phyloP scores from a whole-genome alignment of 1,284 basidiomycete species.

The Ustilago vetiveriae region DNA sequence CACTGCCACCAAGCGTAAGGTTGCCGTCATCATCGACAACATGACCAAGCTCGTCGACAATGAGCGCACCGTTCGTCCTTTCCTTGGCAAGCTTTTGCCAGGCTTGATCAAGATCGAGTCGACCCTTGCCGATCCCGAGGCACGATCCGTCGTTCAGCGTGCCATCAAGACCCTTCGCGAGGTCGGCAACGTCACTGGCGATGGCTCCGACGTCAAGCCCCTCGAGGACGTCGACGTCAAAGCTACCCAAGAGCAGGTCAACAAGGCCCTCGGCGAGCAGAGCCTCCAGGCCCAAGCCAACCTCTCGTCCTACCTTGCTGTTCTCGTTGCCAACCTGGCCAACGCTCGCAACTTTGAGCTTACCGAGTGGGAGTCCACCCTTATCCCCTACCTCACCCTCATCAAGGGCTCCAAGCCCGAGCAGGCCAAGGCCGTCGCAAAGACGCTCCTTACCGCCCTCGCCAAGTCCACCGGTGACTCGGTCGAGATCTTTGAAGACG shows the following conservation, averaged over 20 bases:
- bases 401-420: conserved; percentile 61
- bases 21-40: conserved; percentile 68
- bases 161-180: conserved; percentile 66
- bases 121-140: conserved; percentile 66
- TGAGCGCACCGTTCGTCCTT: conserved; percentile 67
- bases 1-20: conserved; percentile 67
- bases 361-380: conserved; percentile 65
- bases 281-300: conserved; percentile 51
- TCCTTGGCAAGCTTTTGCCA: conserved; percentile 67
- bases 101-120: conserved; percentile 67
- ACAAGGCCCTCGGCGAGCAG: conserved; percentile 56
- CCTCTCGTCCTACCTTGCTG: conserved; percentile 60
- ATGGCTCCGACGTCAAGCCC: conserved; percentile 66
- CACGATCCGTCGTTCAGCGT: conserved; percentile 64
- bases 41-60: conserved; percentile 68
- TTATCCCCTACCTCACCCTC: conserved; percentile 64
- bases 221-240: conserved; percentile 62
- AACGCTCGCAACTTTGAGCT: conserved; percentile 67
- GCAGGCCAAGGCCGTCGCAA: conserved; percentile 55
- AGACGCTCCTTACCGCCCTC: conserved; percentile 56
- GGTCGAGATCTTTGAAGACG: conserved; percentile 67
- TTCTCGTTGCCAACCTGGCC: conserved; percentile 65
- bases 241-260: conserved; percentile 54
- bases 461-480: conserved; percentile 65
- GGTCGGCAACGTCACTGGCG: conserved; percentile 64